phyloP scores from a whole-genome alignment of 2,329 filamentous ascomycete species.

The Beauveria caledonica region DNA sequence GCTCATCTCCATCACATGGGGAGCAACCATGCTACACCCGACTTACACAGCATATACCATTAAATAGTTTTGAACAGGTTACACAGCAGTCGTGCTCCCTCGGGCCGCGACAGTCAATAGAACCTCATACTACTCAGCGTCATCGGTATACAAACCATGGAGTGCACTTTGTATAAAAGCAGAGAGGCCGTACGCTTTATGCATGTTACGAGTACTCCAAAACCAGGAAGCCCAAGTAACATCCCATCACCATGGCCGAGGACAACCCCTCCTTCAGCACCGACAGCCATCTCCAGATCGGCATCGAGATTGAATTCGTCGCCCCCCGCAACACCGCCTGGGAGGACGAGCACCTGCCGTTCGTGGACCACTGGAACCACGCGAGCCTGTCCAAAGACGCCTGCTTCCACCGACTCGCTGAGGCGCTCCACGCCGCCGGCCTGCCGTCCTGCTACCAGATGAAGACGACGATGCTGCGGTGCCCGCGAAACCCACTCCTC shows the following conservation, averaged over 20 bases:
- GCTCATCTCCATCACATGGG: neutral
- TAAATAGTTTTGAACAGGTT: too few relatives aligned
- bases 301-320: constrained; percentile 15
- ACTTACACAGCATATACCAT: neutral
- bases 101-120: neutral
- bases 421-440: neutral
- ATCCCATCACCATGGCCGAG: neutral
- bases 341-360: neutral
- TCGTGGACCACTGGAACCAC: neutral
- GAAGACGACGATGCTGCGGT: neutral
- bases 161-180: neutral
- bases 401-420: constrained; percentile 3
- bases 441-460: neutral
- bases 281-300: constrained; percentile 11
- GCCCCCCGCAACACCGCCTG: constrained; percentile 2
- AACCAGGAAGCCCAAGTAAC: too few relatives aligned
- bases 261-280: neutral
- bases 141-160: neutral
- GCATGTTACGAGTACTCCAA: too few relatives aligned
- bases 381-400: neutral
- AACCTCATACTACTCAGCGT: neutral
- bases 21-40: neutral
- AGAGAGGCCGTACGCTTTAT: neutral
- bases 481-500: neutral
- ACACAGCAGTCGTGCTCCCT: neutral